Evolutionary conservation across 345 rosid species (phyloP).

Genomic region (Laguncularia racemosa): DNA sequence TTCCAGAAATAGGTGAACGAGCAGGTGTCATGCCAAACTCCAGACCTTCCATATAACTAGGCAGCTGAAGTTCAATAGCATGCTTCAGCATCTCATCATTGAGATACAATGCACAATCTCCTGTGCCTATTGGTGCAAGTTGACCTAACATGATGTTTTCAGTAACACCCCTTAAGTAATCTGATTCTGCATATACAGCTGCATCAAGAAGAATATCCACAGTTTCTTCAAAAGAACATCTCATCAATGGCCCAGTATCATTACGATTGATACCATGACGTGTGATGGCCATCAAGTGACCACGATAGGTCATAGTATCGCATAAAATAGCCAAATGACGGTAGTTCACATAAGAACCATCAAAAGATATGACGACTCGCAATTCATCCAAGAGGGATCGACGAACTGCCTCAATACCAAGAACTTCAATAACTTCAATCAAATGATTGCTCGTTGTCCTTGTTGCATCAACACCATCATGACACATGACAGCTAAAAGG

Average conservation of each 20-base stretch:
- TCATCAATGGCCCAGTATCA: constrained; percentile 97
- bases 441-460: constrained; percentile 95
- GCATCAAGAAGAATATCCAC: constrained; percentile 98
- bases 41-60: constrained; percentile 89
- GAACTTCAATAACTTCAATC: constrained; percentile 93
- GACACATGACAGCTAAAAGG: constrained; percentile 92
- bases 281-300: constrained; percentile 97
- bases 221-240: constrained; percentile 98
- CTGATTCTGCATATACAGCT: constrained; percentile 90
- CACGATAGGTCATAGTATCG: constrained; percentile 98
- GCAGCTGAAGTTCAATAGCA: constrained; percentile 95
- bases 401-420: constrained; percentile 97
- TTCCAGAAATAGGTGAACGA: constrained; percentile 77
- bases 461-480: constrained; percentile 86
- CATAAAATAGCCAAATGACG: constrained; percentile 94
- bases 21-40: constrained; percentile 93
- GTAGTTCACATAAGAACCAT: constrained; percentile 96
- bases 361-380: constrained; percentile 92
- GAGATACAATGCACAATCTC: constrained; percentile 79
- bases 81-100: constrained; percentile 97
- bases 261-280: constrained; percentile 96
- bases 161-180: constrained; percentile 79
- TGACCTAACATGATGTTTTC: constrained; percentile 98
- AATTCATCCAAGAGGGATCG: constrained; percentile 87
- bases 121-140: constrained; percentile 96